These are phyloP conservation scores for Talaromyces sp. DNA, from an alignment of 2,329 filamentous ascomycete genomes.

Conservation along the genomic window DNA sequence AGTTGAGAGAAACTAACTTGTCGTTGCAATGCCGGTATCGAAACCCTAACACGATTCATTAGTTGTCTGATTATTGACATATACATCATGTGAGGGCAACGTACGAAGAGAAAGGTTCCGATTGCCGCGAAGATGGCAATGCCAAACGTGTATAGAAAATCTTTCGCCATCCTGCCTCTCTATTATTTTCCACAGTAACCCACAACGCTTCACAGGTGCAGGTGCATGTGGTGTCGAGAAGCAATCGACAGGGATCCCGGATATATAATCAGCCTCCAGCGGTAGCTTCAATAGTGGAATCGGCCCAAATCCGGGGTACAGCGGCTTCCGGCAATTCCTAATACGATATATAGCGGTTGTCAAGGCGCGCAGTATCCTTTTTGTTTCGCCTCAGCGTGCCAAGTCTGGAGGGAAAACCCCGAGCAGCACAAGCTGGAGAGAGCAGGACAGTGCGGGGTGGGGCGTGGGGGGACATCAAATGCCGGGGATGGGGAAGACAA, in stretches of 20 bases:
- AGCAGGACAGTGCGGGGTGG: not conserved
- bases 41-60: slow-evolving; percentile 42
- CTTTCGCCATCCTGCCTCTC: slow-evolving; percentile 1
- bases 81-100: slow-evolving; percentile 13
- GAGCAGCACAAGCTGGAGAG: not conserved
- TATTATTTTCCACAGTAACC: not conserved
- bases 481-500: not conserved
- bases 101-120: slow-evolving; percentile 55
- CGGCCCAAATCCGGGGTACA: not conserved
- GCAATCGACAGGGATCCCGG: not conserved
- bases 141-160: slow-evolving; percentile 43
- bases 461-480: not conserved
- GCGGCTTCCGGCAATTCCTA: not conserved
- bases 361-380: not conserved
- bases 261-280: not conserved
- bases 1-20: slow-evolving; percentile 36
- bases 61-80: slow-evolving; percentile 7
- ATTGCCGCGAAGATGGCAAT: slow-evolving; percentile 55
- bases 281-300: not conserved
- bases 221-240: not conserved
- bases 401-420: not conserved
- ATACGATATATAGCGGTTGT: not conserved
- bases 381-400: not conserved
- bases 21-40: slow-evolving; percentile 57
- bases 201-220: not conserved